These are phyloP conservation scores for Aureobasidium sp. DNA, from an alignment of 2,329 filamentous ascomycete genomes.

Conservation along the genomic window DNA sequence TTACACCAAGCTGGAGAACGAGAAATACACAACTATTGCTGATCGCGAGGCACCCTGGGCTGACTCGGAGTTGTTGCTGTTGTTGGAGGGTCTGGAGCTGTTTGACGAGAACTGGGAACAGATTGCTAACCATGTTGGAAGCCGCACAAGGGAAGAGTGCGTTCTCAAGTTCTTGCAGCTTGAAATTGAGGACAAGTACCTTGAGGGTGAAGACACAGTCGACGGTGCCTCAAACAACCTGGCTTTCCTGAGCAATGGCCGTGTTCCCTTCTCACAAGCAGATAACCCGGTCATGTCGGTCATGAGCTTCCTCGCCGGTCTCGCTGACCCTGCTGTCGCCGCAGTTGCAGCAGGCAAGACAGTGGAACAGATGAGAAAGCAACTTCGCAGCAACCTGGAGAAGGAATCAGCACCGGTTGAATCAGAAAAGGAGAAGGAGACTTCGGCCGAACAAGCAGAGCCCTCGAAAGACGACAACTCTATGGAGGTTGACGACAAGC, in stretches of 20 bases:
- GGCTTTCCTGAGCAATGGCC: constrained; percentile 60
- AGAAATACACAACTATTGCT: constrained; percentile 66
- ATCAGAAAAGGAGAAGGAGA: constrained; percentile 42
- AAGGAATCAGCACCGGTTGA: constrained; percentile 43
- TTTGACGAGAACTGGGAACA: constrained; percentile 95
- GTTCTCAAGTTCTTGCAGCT: constrained; percentile 93
- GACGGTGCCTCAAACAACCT: constrained; percentile 54
- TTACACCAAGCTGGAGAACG: constrained; percentile 84
- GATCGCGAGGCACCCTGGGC: constrained; percentile 87
- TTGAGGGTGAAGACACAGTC: constrained; percentile 60
- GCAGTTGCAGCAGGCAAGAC: constrained; percentile 85
- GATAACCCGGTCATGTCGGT: constrained; percentile 98
- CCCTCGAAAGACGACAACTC: constrained; percentile 50
- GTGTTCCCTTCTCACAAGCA: constrained; percentile 80
- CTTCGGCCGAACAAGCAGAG: constrained; percentile 28
- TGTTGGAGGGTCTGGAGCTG: constrained; percentile 83
- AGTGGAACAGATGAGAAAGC: constrained; percentile 75
- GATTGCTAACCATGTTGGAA: constrained; percentile 86
- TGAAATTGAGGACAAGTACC: constrained; percentile 95
- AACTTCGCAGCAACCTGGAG: constrained; percentile 71
- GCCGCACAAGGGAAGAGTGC: constrained; percentile 88
- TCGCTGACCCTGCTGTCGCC: constrained; percentile 83
- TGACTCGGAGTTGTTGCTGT: constrained; percentile 77
- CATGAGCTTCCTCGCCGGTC: constrained; percentile 82
- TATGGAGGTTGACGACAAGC: constrained; percentile 55